A percentile compares a stretch with the other conserved stretches of the same genome.
Evolutionary conservation across 164 flowering plant genomes (phyloP).

Genomic region (Nymphaea thermarum): DNA sequence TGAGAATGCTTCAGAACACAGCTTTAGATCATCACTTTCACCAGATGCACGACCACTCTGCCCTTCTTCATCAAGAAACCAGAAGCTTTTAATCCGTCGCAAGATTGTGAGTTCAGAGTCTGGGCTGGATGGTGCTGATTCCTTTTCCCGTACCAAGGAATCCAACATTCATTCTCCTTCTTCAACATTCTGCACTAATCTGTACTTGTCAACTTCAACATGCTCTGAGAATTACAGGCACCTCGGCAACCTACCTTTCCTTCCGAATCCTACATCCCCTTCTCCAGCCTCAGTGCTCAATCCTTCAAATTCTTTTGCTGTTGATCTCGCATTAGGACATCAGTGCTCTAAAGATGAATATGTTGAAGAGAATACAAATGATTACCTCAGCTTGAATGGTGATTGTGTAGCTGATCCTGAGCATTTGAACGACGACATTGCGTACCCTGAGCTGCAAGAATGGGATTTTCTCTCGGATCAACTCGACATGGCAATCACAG

Average conservation of each 20-base stretch:
- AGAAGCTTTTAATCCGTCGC: constrained; percentile 7
- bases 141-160: constrained; percentile 15
- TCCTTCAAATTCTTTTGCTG: constrained; percentile 20
- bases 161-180: constrained; percentile 26
- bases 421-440: constrained; percentile 19
- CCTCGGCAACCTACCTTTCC: constrained; percentile 52
- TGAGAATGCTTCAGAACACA: constrained; percentile 8
- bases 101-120: constrained; percentile 7
- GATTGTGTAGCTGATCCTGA: constrained; percentile 23
- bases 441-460: constrained; percentile 37
- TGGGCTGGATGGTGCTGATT: constrained; percentile 13
- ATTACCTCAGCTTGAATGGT: constrained; percentile 29
- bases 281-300: constrained; percentile 24
- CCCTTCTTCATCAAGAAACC: constrained; percentile 8
- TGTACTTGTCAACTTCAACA: constrained; percentile 45
- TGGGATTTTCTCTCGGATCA: constrained; percentile 50
- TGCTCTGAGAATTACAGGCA: constrained; percentile 29
- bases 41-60: constrained; percentile 9
- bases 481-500: constrained; percentile 52
- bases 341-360: constrained; percentile 5
- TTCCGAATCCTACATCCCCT: constrained; percentile 33
- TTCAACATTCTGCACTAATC: constrained; percentile 50
- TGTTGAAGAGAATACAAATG: constrained; percentile 16
- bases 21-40: constrained; percentile 7
- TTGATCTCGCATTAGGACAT: neutral